Evolutionary conservation across 2,329 filamentous ascomycete genomes (phyloP).

Genomic region (Talaromyces marneffei): DNA sequence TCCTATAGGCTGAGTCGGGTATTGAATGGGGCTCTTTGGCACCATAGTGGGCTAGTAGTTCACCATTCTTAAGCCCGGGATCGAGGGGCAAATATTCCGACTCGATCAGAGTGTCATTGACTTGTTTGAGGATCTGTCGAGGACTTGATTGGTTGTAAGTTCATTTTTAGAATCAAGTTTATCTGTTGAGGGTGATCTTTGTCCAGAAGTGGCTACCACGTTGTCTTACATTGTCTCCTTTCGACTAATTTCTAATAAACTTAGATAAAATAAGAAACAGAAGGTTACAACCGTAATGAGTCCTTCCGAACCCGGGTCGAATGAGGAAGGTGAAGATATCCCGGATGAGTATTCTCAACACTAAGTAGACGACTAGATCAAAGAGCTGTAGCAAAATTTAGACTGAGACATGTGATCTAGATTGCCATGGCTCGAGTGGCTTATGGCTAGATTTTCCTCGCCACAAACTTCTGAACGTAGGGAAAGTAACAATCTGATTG

Average conservation of each 20-base stretch:
- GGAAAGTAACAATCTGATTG: neutral
- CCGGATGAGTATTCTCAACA: neutral
- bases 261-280: too few species aligned
- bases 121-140: neutral
- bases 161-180: neutral
- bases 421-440: neutral
- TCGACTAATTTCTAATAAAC: too few species aligned
- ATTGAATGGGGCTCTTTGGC: neutral
- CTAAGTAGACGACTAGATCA: neutral
- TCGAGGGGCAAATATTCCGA: neutral
- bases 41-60: neutral
- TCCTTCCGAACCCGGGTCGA: neutral
- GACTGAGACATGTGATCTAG: constrained; percentile 1
- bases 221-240: neutral
- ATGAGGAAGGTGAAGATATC: neutral
- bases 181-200: neutral
- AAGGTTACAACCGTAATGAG: neutral
- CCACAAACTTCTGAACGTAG: neutral
- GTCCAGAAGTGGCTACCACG: too few species aligned
- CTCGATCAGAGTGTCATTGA: neutral
- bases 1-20: neutral
- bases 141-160: neutral
- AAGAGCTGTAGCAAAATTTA: neutral
- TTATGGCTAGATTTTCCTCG: neutral
- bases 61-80: neutral